Conservation (phyloP, 441 rosid genomes). For the Kokia cookei region DNA sequence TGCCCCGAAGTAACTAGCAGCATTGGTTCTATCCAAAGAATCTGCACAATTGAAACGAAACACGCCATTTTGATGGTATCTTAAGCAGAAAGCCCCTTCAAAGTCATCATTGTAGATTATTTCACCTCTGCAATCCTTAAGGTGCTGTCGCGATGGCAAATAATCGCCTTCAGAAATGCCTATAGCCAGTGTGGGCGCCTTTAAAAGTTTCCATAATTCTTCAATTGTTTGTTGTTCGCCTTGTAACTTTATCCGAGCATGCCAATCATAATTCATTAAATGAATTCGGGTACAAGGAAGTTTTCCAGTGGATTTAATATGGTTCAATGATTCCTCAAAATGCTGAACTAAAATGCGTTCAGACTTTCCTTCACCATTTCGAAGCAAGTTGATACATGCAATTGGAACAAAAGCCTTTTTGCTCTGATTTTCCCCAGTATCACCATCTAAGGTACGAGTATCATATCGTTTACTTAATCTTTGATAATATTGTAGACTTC, state of each 20-base stretch:
- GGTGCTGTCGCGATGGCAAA: constrained; percentile 69
- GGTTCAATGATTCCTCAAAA: constrained; percentile 79
- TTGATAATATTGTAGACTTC: constrained; percentile 77
- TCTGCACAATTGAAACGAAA: constrained; percentile 95
- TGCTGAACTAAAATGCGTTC: constrained; percentile 90
- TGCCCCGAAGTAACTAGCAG: constrained; percentile 92
- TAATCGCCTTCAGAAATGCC: constrained; percentile 94
- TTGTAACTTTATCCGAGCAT: constrained; percentile 66
- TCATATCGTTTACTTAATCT: constrained; percentile 88
- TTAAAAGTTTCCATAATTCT: constrained; percentile 79
- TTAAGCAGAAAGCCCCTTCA: constrained; percentile 87
- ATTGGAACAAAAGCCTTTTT: constrained; percentile 74
- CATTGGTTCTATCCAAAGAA: constrained; percentile 96
- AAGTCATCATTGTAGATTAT: constrained; percentile 62
- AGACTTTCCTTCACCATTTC: constrained; percentile 88
- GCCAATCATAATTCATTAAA: constrained; percentile 92
- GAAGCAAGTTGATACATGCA: constrained; percentile 76
- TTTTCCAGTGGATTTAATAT: constrained; percentile 58
- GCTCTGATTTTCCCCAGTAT: constrained; percentile 55
- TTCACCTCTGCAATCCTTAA: constrained; percentile 88
- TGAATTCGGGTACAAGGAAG: constrained; percentile 67
- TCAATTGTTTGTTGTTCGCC: constrained; percentile 93
- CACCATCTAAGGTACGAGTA: constrained; percentile 55
- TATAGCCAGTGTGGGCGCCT: constrained; percentile 62
- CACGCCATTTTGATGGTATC: constrained; percentile 93